Base-by-base conservation (phyloP, 768 basidiomycete species). In the Clavulina sp. region DNA sequence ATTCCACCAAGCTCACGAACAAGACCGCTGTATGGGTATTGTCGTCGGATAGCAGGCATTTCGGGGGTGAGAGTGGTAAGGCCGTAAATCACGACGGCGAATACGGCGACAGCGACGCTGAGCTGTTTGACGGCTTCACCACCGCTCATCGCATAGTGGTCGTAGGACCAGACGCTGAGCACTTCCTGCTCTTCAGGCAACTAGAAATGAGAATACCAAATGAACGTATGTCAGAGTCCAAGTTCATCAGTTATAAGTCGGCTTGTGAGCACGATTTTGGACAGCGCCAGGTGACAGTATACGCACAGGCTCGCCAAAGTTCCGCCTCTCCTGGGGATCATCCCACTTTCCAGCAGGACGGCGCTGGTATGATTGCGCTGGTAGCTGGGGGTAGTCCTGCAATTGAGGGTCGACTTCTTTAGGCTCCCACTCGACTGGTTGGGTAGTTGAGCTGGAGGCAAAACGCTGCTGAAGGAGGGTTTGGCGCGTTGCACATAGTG, bases 91-190 rank as follows among this genome's bases (percentile, higher is more conserved):
- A 79, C 69, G 56, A 89, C 82, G n/a, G 73, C 73, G 24, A 72
- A 62, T 19, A 70, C 65, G 0, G 77, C 84, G 49, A 50, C 53
- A 23, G 54, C 55, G 28, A 80, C 62, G 9, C 73, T 57, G 61
- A 89, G 81, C 41, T 81, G 81, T 48, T 73, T 70, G 32, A 81
- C 62, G 4, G 86, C 85, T 78, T 9, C 70, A 65, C 9, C 84
- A 21, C 57, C 41, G 24, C 48, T 33, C 71, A 49, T 56, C 52
- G 36, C 41, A 28, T 85, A 74, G 28, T 76, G 68, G 60, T 89
- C 86, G 21, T 84, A 84, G 24, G 84, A 84, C 84, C 84, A 88
- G 81, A 89, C 84, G 33, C 81, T 84, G 52, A 81, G 65, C 23
- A 83, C 68, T 59, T 89, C 86, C 49, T 87, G 84, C 60, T 76